These are phyloP conservation scores for Cladosporium sphaerospermum DNA, from an alignment of 2,329 filamentous ascomycete species.

Conservation along the genomic window DNA sequence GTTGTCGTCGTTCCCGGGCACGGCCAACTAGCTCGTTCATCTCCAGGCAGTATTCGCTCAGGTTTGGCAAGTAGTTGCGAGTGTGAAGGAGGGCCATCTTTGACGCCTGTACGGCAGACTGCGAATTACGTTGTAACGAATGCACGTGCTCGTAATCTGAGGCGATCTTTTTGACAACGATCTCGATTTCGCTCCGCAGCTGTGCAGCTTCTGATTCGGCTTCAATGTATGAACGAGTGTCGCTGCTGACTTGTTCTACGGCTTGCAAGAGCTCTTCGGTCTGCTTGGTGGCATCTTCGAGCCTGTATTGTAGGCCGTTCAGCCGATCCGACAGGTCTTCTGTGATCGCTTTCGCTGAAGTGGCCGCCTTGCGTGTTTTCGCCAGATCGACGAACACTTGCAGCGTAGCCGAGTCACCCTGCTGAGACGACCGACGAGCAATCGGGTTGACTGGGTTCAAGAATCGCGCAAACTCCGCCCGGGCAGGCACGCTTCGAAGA, in stretches of 20 bases:
- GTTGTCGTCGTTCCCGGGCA: constrained; percentile 58
- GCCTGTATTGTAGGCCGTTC: constrained; percentile 34
- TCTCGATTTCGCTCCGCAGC: constrained; percentile 77
- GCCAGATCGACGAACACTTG: constrained; percentile 71
- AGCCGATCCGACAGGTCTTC: constrained; percentile 56
- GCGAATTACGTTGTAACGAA: constrained; percentile 60
- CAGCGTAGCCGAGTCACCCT: constrained; percentile 51
- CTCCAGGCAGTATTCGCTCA: constrained; percentile 52
- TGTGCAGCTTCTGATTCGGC: constrained; percentile 53
- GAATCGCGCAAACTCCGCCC: constrained; percentile 55
- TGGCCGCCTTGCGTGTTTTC: constrained; percentile 65
- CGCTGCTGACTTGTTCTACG: constrained; percentile 37
- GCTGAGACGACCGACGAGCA: constrained; percentile 28
- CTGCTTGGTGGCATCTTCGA: constrained; percentile 36
- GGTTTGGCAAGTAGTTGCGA: constrained; percentile 55
- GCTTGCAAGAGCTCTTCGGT: constrained; percentile 41
- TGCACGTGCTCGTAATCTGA: constrained; percentile 77
- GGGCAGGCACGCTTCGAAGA: constrained; percentile 59
- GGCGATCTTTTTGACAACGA: constrained; percentile 77
- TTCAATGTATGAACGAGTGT: constrained; percentile 16
- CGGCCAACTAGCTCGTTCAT: constrained; percentile 49
- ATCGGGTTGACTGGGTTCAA: constrained; percentile 19
- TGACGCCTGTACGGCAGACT: constrained; percentile 55
- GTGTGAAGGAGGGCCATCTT: constrained; percentile 60
- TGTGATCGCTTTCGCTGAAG: constrained; percentile 57